Conservation (phyloP, 306 rosid genomes). For the Malus orientalis region DNA sequence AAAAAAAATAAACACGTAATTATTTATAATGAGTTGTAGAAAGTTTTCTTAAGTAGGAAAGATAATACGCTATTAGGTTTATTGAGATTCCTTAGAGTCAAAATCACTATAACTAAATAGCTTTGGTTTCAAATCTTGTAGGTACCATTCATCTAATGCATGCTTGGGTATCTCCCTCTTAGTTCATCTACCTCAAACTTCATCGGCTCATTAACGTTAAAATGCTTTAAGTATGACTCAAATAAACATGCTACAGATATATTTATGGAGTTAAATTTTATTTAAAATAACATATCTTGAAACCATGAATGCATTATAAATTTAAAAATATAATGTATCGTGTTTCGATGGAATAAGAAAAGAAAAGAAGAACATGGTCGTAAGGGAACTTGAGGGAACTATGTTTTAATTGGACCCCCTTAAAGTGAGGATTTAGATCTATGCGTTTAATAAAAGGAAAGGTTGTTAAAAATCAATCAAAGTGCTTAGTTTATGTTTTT, state of each 20-base stretch:
- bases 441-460: not conserved
- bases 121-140: not conserved
- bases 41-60: too few species aligned
- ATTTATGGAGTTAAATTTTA: too few species aligned
- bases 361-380: too few species aligned
- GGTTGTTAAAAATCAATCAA: not conserved
- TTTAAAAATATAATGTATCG: too few species aligned
- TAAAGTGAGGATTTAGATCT: not conserved
- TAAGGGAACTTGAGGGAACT: not conserved
- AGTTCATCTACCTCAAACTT: not conserved
- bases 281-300: too few species aligned
- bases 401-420: not conserved
- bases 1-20: too few species aligned
- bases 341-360: not conserved
- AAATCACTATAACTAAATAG: too few species aligned
- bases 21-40: not conserved
- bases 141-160: not conserved
- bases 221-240: not conserved
- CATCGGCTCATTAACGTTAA: not conserved
- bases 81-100: not conserved
- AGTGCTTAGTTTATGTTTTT: not conserved
- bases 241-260: not conserved
- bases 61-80: too few species aligned
- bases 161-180: not conserved
- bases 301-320: too few species aligned